Percentiles rank a stretch among this genome's conserved stretches.
These are phyloP conservation scores for Trichoderma sp. DNA, from an alignment of 2,329 filamentous ascomycete genomes.

Conservation along the genomic window DNA sequence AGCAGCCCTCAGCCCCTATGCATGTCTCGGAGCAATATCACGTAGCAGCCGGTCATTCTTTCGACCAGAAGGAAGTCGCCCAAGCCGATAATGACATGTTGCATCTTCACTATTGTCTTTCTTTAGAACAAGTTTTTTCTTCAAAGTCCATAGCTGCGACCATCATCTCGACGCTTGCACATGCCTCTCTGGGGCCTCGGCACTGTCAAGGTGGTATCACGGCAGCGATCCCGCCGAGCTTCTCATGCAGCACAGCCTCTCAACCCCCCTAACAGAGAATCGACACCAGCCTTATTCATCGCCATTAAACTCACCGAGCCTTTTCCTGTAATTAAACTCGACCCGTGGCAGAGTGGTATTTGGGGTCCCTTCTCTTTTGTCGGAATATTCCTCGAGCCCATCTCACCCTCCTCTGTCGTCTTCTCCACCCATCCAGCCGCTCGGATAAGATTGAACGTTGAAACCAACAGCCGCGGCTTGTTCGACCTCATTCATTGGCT, in stretches of 20 bases:
- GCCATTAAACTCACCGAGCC: neutral
- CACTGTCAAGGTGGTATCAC: neutral
- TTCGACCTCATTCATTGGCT: neutral
- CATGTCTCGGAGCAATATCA: conserved; percentile 17
- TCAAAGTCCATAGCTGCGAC: neutral
- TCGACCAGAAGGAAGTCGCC: neutral
- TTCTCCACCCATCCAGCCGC: neutral
- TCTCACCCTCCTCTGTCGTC: too few species aligned
- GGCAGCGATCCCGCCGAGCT: neutral
- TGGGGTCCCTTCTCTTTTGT: neutral
- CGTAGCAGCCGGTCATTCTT: neutral
- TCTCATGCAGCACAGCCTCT: neutral
- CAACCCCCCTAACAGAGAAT: neutral
- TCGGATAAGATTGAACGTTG: neutral
- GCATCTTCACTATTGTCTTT: neutral
- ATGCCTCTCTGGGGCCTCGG: neutral
- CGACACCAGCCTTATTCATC: neutral
- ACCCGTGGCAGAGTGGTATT: neutral
- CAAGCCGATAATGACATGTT: neutral
- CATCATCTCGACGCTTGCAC: neutral
- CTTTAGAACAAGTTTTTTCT: neutral
- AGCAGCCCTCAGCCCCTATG: conserved; percentile 25
- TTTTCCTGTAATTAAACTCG: neutral
- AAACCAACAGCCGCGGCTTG: neutral
- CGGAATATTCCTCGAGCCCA: neutral